Evolutionary conservation across 139 green algal species (phyloP).

Genomic region (Coelastrella sp.): DNA sequence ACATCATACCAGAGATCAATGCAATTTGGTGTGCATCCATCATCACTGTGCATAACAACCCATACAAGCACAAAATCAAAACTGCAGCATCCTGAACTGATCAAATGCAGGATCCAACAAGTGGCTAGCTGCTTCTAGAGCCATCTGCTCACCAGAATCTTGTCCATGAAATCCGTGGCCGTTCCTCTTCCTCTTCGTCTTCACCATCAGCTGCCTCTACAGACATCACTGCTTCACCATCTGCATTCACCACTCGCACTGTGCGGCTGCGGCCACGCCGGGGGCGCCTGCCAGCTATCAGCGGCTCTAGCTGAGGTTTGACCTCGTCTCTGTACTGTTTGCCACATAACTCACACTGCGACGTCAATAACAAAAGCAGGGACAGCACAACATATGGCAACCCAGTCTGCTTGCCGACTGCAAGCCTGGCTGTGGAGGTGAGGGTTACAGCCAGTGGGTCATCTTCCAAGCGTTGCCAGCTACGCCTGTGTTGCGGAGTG

Average conservation of each 20-base stretch:
- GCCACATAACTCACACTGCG: conserved; percentile 36
- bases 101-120: neutral
- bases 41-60: no score
- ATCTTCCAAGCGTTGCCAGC: no score
- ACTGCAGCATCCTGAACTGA: neutral
- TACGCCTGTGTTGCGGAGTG: no score
- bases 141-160: conserved; percentile 21
- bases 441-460: no score
- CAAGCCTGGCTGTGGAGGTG: no score
- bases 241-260: neutral
- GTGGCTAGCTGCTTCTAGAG: neutral
- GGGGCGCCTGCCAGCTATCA: neutral
- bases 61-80: no score
- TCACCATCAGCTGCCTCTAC: neutral
- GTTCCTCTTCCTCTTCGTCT: neutral
- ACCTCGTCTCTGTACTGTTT: conserved; percentile 16
- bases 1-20: no score
- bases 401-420: no score
- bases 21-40: no score
- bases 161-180: conserved; percentile 12
- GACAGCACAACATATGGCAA: neutral
- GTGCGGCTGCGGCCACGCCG: neutral
- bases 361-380: neutral
- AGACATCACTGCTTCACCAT: neutral
- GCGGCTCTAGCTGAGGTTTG: neutral